These are phyloP conservation scores for Isabelozyma rhagii DNA, from an alignment of 805 yeast genomes.

Conservation along the genomic window DNA sequence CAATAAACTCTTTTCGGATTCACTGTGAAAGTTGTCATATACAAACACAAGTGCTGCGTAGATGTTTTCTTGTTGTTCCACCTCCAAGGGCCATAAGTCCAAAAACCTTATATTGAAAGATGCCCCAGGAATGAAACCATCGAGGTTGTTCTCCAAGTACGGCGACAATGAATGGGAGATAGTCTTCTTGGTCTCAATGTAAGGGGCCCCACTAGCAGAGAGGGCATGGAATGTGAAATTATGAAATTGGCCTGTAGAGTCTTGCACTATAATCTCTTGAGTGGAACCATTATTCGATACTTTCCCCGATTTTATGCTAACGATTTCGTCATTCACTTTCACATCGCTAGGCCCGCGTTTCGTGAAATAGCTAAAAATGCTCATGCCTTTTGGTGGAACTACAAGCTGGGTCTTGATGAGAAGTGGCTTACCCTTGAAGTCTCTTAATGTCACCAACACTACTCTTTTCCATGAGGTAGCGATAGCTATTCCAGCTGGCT, in stretches of 20 bases:
- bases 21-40: slow-evolving; percentile 9
- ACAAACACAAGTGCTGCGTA: slow-evolving; percentile 40
- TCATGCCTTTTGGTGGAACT: slow-evolving; percentile 7
- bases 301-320: slow-evolving; percentile 55
- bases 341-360: slow-evolving; percentile 6
- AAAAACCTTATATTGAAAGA: slow-evolving; percentile 49
- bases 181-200: slow-evolving; percentile 21
- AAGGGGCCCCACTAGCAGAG: slow-evolving; percentile 26
- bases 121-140: slow-evolving; percentile 46
- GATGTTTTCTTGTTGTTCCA: slow-evolving; percentile 27
- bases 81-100: slow-evolving; percentile 55
- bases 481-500: slow-evolving; percentile 70
- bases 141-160: slow-evolving; percentile 28
- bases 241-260: slow-evolving; percentile 42
- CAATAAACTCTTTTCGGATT: slow-evolving; percentile 32
- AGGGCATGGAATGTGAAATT: slow-evolving; percentile 22
- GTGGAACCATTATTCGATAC: slow-evolving; percentile 47
- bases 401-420: slow-evolving; percentile 34
- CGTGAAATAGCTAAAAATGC: slow-evolving; percentile 3
- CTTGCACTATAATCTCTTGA: slow-evolving; percentile 41
- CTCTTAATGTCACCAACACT: slow-evolving; percentile 59
- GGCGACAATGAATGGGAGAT: slow-evolving; percentile 29
- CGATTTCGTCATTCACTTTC: slow-evolving; percentile 46
- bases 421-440: slow-evolving; percentile 61
- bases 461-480: slow-evolving; percentile 72